phyloP scores from a whole-genome alignment of 345 rosid species.

The Mercurialis annua region DNA sequence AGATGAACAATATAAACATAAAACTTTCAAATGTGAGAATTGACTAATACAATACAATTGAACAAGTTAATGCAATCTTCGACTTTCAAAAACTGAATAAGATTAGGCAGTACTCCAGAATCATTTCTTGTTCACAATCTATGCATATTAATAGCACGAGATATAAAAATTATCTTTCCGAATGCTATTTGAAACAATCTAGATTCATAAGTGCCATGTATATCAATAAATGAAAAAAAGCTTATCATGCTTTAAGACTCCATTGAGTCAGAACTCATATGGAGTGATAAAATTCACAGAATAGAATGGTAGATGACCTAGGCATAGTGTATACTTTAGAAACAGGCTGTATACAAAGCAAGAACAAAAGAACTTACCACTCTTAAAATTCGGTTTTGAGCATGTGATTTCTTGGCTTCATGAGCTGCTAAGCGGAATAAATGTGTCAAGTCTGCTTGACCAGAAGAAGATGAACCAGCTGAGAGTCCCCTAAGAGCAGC shows the following conservation, averaged over 20 bases:
- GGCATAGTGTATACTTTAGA: background rate
- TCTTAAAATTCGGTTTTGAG: constrained; percentile 67
- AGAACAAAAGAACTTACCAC: constrained; percentile 52
- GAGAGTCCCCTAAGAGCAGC: constrained; percentile 59
- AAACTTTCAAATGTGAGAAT: no score
- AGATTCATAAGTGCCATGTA: background rate
- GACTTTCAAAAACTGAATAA: no score
- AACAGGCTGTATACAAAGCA: background rate
- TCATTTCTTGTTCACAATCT: no score
- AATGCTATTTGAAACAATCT: background rate
- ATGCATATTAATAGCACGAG: background rate
- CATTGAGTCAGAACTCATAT: background rate
- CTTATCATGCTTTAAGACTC: background rate
- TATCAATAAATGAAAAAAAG: background rate
- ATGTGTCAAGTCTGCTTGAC: constrained; percentile 83
- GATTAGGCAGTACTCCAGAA: no score
- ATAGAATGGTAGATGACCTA: background rate
- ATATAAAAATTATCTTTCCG: background rate
- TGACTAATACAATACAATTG: no score
- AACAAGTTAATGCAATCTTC: no score
- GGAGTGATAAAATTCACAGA: background rate
- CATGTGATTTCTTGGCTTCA: constrained; percentile 69
- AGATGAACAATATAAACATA: no score
- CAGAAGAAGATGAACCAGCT: constrained; percentile 53
- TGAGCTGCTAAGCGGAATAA: constrained; percentile 78